Base-by-base conservation (phyloP, 768 basidiomycete genomes). In the Collybia mongolica region DNA sequence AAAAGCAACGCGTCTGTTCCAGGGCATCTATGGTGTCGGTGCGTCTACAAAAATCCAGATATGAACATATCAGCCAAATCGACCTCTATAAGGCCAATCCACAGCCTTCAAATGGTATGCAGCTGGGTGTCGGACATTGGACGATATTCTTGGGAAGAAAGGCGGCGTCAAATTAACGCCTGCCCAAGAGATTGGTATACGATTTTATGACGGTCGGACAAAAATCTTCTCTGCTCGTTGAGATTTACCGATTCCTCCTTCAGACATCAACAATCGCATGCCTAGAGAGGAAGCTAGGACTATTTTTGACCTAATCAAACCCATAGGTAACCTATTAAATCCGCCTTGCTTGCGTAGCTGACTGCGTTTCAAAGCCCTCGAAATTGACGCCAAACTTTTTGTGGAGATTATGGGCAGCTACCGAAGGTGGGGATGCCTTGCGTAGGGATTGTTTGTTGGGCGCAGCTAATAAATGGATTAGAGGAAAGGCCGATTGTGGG, bases 401-500 rank as follows among this genome's bases (percentile, higher is more conserved):
- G 68, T 97, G 8, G 84, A 93, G 44, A 86, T 95, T 42, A 95
- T 96, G 94, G 95, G 94, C 1, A 93, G 90, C 55, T 98, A 86
- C 64, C 72, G 94, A 58, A 76, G 90, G 88, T 81, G 28, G 55
- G 44, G 59, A n/a, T 54, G 17, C 38, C 44, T 6, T 19, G 37
- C n/a, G 43, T 49, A 17, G 14, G 6, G 23, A 18, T 32, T n/a
- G 35, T 22, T 43, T 1, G 20, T 48, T 14, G 8, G 44, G n/a
- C 24, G 39, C 20, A 35, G 17, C 42, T 37, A 50, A 51, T 37
- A 28, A 39, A 36, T 39, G 36, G 11, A 44, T n/a, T 53, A 90
- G 93, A 51, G 91, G 93, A 4, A 88, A 89, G 64, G 69, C 76
- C 0, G 83, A 84, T 47, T 94, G 90, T 49, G 95, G 95, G 2